Base-by-base conservation (phyloP, 345 rosid species). In the Cardamine resedifolia region DNA sequence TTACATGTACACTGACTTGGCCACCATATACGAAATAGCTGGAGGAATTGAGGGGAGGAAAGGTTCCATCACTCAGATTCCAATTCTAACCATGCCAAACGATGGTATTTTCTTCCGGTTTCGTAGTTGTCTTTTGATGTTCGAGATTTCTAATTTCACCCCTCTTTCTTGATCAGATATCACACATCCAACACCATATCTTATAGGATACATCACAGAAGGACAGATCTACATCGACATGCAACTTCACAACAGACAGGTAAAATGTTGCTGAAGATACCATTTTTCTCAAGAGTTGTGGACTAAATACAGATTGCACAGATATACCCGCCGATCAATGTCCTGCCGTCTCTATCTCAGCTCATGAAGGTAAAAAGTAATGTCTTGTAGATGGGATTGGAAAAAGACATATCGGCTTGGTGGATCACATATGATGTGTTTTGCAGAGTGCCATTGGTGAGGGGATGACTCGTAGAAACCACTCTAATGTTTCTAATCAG, bases 1-100 rank as follows among this genome's bases (percentile, higher is more conserved):
- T 34, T 91, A 91, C 52, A 91, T 91, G 97, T 91, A 91, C 74
- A 91, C 96, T 47, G 93, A 91, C 81, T 85, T 89, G 84, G 96
- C 96, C 52, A 86, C 90, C 60, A 91, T 91, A 53, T 91, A 89
- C 60, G 97, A 91, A 81, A 85, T 91, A 48, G 97, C 97, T 69
- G 97, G 97, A 73, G 78, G 96, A 63, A 89, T 91, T 77, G 93
- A 91, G 76, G 97, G 97, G 20, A 66, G 96, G 58, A 91, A 82
- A 70, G 93, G 97, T 76, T 89, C 96, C 55, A 91, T 91, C 72
- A 91, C 96, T 7, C 96, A 91, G 19, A 91, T 91, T 75, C 97
- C 97, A 18, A 89, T 91, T 78, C 82, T 91, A 56, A 91, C 97
- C 15, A 91, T 91, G 96, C 97, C 97, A 11, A 91, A 91, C 78